A percentile compares a stretch with the other conserved stretches of the same genome.
phyloP scores from a whole-genome alignment of 2,329 filamentous ascomycete species.

The Beauveria caledonica region DNA sequence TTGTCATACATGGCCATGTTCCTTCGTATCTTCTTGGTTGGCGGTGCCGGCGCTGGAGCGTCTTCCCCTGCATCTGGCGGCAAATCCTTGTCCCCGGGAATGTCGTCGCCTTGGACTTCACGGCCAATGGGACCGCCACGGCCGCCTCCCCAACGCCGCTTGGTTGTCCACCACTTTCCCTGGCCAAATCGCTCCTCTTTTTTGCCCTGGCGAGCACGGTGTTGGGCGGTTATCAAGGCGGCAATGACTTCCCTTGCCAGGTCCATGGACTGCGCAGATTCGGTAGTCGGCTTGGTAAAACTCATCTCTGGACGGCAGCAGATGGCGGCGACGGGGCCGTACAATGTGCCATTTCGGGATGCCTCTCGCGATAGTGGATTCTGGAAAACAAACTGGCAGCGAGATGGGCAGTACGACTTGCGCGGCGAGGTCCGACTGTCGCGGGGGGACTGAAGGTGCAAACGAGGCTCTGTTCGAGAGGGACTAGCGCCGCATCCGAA shows the following conservation, averaged over 20 bases:
- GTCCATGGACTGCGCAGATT: conserved; percentile 53
- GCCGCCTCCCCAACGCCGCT: conserved; percentile 55
- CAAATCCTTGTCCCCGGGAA: conserved; percentile 39
- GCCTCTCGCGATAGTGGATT: conserved; percentile 51
- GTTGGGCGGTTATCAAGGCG: conserved; percentile 54
- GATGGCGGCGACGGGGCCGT: conserved; percentile 54
- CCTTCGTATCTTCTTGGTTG: conserved; percentile 43
- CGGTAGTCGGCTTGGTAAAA: conserved; percentile 36
- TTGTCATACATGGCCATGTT: conserved; percentile 53
- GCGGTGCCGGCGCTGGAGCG: conserved; percentile 19
- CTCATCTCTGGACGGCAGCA: conserved; percentile 47
- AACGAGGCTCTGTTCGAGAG: conserved; percentile 49
- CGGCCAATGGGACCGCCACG: conserved; percentile 54
- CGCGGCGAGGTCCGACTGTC: conserved; percentile 23
- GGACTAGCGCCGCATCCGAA: conserved; percentile 55
- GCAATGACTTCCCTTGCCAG: conserved; percentile 53
- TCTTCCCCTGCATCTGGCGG: conserved; percentile 20
- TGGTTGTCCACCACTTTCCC: conserved; percentile 53
- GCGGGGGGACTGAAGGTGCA: conserved; percentile 41
- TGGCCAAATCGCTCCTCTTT: conserved; percentile 49
- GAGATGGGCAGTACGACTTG: conserved; percentile 49
- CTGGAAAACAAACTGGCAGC: conserved; percentile 52
- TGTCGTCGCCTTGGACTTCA: conserved; percentile 44
- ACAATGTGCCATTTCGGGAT: conserved; percentile 49
- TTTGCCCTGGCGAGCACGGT: conserved; percentile 50